Evolutionary conservation across 768 basidiomycete genomes (phyloP).

Genomic region (Trametes elegans): DNA sequence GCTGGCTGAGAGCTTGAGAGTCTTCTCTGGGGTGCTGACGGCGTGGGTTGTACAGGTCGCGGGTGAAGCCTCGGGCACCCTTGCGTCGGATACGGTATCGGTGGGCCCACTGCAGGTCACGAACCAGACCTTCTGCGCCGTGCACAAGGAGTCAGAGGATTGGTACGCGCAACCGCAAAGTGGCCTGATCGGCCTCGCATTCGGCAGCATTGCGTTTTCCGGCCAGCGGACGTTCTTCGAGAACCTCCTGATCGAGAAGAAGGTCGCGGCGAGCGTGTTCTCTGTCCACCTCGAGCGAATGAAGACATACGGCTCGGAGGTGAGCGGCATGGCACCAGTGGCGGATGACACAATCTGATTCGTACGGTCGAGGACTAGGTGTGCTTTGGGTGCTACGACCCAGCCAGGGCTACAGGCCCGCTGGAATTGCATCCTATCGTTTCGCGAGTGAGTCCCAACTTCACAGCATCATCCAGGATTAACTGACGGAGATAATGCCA

Average conservation of each 20-base stretch:
- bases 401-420: conserved; percentile 34
- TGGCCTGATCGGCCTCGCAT: conserved; percentile 63
- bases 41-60: conserved; percentile 38
- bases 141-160: conserved; percentile 43
- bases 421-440: conserved; percentile 40
- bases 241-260: conserved; percentile 46
- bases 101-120: conserved; percentile 36
- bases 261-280: conserved; percentile 48
- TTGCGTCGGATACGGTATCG: conserved; percentile 55
- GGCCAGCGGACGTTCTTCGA: conserved; percentile 59
- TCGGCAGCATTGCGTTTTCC: conserved; percentile 50
- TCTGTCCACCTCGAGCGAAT: conserved; percentile 54
- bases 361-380: conserved; percentile 21
- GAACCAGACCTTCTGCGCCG: conserved; percentile 57
- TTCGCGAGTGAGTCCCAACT: conserved; percentile 27
- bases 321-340: conserved; percentile 22
- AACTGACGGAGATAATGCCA: conserved; percentile 24
- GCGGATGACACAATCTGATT: not conserved
- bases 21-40: not conserved
- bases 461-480: not conserved
- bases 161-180: conserved; percentile 51
- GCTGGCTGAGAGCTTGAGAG: not conserved
- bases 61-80: conserved; percentile 48
- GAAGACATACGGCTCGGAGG: conserved; percentile 46
- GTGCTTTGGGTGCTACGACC: conserved; percentile 44